Percentiles rank a stretch among this genome's conserved stretches.
Conservation (phyloP, 2,329 filamentous ascomycete species). For the Phialocephala subalpina region DNA sequence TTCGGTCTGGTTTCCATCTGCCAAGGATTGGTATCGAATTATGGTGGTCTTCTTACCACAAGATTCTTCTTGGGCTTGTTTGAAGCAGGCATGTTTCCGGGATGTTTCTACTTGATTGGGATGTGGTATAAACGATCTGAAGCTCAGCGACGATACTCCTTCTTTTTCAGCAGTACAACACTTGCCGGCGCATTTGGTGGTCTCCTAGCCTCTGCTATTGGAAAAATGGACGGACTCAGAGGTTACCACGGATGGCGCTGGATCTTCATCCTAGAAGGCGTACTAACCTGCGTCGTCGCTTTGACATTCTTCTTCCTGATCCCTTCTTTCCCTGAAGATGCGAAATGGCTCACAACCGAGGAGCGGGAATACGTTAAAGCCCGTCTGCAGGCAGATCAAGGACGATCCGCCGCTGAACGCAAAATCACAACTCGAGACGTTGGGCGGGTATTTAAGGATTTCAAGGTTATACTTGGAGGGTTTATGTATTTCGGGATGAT, state of each 20-base stretch:
- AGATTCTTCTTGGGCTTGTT: conserved; percentile 86
- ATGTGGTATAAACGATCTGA: conserved; percentile 93
- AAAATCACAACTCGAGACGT: conserved; percentile 67
- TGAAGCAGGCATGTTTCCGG: conserved; percentile 80
- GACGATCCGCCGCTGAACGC: conserved; percentile 69
- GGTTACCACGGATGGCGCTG: conserved; percentile 80
- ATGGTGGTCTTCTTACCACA: conserved; percentile 79
- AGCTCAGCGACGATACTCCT: conserved; percentile 89
- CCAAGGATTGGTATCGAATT: conserved; percentile 61
- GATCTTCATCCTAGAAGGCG: conserved; percentile 83
- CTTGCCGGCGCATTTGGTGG: conserved; percentile 87
- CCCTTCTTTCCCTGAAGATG: conserved; percentile 78
- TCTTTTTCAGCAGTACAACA: conserved; percentile 89
- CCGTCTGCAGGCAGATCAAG: conserved; percentile 73
- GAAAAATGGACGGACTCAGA: conserved; percentile 79
- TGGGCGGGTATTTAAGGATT: conserved; percentile 72
- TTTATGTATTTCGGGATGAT: conserved; percentile 86
- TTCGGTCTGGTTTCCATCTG: conserved; percentile 58
- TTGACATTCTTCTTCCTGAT: conserved; percentile 73
- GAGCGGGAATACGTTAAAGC: conserved; percentile 73
- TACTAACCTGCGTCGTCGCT: conserved; percentile 67
- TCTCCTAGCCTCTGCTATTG: conserved; percentile 84
- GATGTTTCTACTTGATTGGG: conserved; percentile 77
- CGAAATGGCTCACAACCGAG: conserved; percentile 75
- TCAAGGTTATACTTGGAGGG: conserved; percentile 76